phyloP scores from a whole-genome alignment of 2,329 filamentous ascomycete genomes.

The Stenocarpella maydis region DNA sequence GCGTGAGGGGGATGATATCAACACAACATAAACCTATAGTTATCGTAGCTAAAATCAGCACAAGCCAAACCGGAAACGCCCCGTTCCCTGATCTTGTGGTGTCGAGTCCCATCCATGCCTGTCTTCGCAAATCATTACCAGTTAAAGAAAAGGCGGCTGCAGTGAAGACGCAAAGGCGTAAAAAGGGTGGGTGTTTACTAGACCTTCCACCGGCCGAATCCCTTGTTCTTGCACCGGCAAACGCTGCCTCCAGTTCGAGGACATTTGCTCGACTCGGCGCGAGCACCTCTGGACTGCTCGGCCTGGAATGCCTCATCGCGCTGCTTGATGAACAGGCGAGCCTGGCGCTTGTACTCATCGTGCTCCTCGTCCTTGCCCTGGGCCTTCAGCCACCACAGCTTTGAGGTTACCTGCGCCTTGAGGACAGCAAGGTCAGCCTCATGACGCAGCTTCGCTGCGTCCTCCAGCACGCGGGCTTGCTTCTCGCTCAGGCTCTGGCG shows the following conservation, averaged over 20 bases:
- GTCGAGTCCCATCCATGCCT: slow-evolving; percentile 21
- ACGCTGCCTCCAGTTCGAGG: slow-evolving; percentile 22
- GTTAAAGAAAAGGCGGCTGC: not conserved
- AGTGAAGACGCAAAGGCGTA: slow-evolving; percentile 13
- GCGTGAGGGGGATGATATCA: slow-evolving; percentile 16
- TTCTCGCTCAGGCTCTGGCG: slow-evolving; percentile 45
- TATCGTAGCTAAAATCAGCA: not conserved
- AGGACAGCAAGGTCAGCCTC: slow-evolving; percentile 56
- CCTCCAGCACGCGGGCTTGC: slow-evolving; percentile 40
- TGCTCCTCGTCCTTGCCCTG: slow-evolving; percentile 57
- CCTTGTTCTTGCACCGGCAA: slow-evolving; percentile 28
- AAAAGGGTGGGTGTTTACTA: slow-evolving; percentile 26
- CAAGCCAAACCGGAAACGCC: slow-evolving; percentile 15
- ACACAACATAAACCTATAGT: not conserved
- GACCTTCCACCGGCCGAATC: slow-evolving; percentile 25
- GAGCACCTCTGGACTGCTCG: slow-evolving; percentile 39
- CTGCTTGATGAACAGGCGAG: slow-evolving; percentile 51
- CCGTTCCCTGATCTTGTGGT: slow-evolving; percentile 18
- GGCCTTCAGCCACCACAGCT: slow-evolving; percentile 64
- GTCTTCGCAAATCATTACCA: slow-evolving; percentile 4
- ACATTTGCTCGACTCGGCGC: slow-evolving; percentile 15
- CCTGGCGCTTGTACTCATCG: slow-evolving; percentile 56
- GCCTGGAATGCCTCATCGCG: slow-evolving; percentile 46
- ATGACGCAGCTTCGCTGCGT: slow-evolving; percentile 42
- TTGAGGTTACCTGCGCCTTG: slow-evolving; percentile 63